These are phyloP conservation scores for Pseudopyrenochaeta lycopersici DNA, from an alignment of 2,329 filamentous ascomycete genomes.

Conservation along the genomic window DNA sequence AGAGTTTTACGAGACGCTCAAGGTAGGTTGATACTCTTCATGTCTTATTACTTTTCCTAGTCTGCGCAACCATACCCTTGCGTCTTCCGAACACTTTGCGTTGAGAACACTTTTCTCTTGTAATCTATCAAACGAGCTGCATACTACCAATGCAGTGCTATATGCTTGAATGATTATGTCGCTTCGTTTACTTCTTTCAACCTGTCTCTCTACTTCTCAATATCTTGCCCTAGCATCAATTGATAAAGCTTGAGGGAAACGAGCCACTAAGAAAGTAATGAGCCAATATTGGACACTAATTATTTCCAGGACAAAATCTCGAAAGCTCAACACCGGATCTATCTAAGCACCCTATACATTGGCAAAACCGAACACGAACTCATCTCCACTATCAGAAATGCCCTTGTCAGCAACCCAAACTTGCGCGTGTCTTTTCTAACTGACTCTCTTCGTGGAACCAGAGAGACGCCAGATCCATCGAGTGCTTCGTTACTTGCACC, in stretches of 20 bases:
- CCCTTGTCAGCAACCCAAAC: conserved; percentile 76
- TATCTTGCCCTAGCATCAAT: background rate
- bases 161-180: too few species aligned
- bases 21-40: conserved; percentile 63
- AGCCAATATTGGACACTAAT: conserved; percentile 15
- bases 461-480: conserved; percentile 85
- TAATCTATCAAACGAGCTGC: background rate
- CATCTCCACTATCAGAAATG: conserved; percentile 78
- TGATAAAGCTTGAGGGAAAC: too few species aligned
- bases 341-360: conserved; percentile 95
- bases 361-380: conserved; percentile 92
- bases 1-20: conserved; percentile 92
- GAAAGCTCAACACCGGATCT: conserved; percentile 80
- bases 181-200: too few species aligned
- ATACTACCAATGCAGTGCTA: too few species aligned
- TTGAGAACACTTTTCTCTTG: background rate
- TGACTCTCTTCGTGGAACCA: conserved; percentile 88
- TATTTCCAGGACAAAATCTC: conserved; percentile 71
- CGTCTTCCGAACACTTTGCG: too few species aligned
- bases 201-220: background rate
- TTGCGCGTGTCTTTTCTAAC: conserved; percentile 89
- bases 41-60: background rate
- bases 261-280: too few species aligned
- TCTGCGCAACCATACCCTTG: background rate
- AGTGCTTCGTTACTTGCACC: conserved; percentile 88